A percentile compares a stretch with the other conserved stretches of the same genome.
phyloP scores from a whole-genome alignment of 768 basidiomycete genomes.

The Hirschioporus abietinus region DNA sequence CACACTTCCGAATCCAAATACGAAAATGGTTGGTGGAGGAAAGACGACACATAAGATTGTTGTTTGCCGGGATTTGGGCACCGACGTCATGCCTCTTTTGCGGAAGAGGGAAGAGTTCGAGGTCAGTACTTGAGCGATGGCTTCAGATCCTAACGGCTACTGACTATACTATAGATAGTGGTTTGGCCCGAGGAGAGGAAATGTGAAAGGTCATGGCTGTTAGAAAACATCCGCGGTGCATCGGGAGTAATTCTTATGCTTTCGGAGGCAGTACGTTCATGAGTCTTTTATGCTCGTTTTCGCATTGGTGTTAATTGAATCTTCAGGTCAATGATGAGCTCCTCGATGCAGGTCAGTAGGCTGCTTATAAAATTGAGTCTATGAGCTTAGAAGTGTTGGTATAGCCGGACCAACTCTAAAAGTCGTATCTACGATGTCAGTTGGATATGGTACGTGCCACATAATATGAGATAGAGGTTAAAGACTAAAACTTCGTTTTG shows the following conservation, averaged over 20 bases:
- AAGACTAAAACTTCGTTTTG: not conserved
- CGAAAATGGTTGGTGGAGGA: not conserved
- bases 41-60: slow-evolving; percentile 36
- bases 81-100: slow-evolving; percentile 57
- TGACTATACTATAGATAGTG: slow-evolving; percentile 31
- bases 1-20: not conserved
- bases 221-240: slow-evolving; percentile 66
- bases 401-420: slow-evolving; percentile 69
- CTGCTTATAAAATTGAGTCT: not conserved
- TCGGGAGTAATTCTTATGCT: slow-evolving; percentile 56
- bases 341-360: slow-evolving; percentile 44
- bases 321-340: slow-evolving; percentile 69
- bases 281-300: slow-evolving; percentile 15
- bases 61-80: slow-evolving; percentile 55
- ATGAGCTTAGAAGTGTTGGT: slow-evolving; percentile 4
- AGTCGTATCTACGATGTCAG: slow-evolving; percentile 91
- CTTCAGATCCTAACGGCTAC: not conserved
- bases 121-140: slow-evolving; percentile 27
- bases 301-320: slow-evolving; percentile 8
- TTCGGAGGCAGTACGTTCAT: slow-evolving; percentile 55
- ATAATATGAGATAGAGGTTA: not conserved
- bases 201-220: slow-evolving; percentile 64
- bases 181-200: slow-evolving; percentile 47
- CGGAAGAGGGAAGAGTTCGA: slow-evolving; percentile 46
- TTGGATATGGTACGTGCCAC: slow-evolving; percentile 64